These are phyloP conservation scores for Cercospora zeae-maydis DNA, from an alignment of 2,329 filamentous ascomycete species.

Conservation along the genomic window DNA sequence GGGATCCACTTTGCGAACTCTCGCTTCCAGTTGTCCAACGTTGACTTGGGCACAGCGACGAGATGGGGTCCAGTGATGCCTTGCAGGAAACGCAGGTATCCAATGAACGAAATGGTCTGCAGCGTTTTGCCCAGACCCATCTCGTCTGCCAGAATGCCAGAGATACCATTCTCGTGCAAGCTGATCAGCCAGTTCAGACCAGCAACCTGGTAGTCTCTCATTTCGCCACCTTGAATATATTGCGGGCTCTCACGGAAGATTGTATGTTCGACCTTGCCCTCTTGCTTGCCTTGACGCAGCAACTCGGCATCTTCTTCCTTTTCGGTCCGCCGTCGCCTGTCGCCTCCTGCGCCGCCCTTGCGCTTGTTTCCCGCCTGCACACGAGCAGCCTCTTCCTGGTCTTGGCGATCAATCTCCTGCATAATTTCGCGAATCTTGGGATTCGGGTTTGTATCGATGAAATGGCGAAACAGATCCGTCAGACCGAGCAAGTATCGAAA, in stretches of 20 bases:
- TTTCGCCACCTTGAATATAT: conserved; percentile 78
- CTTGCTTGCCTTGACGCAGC: conserved; percentile 79
- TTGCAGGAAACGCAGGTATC: conserved; percentile 87
- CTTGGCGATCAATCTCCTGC: conserved; percentile 89
- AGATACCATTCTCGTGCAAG: conserved; percentile 97
- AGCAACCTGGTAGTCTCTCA: conserved; percentile 95
- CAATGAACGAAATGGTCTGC: conserved; percentile 94
- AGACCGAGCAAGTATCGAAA: conserved; percentile 93
- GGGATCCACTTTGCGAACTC: conserved; percentile 94
- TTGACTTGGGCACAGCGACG: conserved; percentile 91
- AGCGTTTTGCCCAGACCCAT: conserved; percentile 98
- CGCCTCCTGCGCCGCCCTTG: conserved; percentile 77
- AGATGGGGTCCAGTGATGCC: conserved; percentile 88
- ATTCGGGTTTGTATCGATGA: conserved; percentile 96
- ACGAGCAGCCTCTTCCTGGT: conserved; percentile 61
- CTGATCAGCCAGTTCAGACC: conserved; percentile 98
- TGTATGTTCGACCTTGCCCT: conserved; percentile 72
- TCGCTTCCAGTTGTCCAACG: conserved; percentile 95
- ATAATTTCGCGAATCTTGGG: conserved; percentile 93
- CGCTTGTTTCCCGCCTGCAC: conserved; percentile 71
- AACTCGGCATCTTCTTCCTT: conserved; percentile 96
- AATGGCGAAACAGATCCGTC: conserved; percentile 96
- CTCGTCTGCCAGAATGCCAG: conserved; percentile 93
- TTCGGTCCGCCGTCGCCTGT: conserved; percentile 82
- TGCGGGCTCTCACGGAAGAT: conserved; percentile 90